Evolutionary conservation across 2,329 filamentous ascomycete species (phyloP), one percentile per base, ranked within the genome.

Genomic region (Arthrobotrys megalospora): DNA sequence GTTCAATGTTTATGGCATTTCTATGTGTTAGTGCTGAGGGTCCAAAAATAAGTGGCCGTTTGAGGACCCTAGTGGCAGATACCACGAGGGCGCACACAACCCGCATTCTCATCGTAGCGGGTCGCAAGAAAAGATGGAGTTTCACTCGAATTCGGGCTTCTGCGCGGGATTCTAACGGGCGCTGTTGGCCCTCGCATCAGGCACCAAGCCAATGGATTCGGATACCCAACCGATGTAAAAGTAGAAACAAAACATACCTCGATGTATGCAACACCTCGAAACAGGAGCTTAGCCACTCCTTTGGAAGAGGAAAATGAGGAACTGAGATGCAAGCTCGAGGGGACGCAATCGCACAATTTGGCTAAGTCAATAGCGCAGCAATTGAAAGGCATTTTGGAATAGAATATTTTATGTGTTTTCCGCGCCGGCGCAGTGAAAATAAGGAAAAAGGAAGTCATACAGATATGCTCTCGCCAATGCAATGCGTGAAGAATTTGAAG

Each of bases 271-370:
- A 14, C 47, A 53, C 28, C 10, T 50, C 62, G 50, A 66, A 73
- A 58, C 60, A 28, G 60, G 16, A 66, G 60, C 69, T 73, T 73
- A 47, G 69, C 60, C 16, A 48, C 55, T 43, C 50, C 47, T 53
- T 43, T 38, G 47, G 19, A 53, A 41, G 47, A 50, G 34, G 5
- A 38, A n/a, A 16, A 70, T 43, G 8, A 47, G 16, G 16, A n/a
- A 64, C 19, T 36, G 41, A 21, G 14, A 64, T 64, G 60, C 28
- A 24, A 64, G 43, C 41, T 48, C 24, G 36, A 48, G 21, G 24
- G 14, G 24, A 60, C n/a, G 24, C 24, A 43, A 63, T 47, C 45
- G 38, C 58, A 38, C 58, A 63, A 63, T 12, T 28, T 10, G 32
- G 38, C 11, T 11, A 24, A 11, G 14, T n/a, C 43, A 32, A 55